A percentile compares a stretch with the other conserved stretches of the same genome.
These are phyloP conservation scores for Metschnikowia aberdeeniae DNA, from an alignment of 805 yeast genomes.

Conservation along the genomic window DNA sequence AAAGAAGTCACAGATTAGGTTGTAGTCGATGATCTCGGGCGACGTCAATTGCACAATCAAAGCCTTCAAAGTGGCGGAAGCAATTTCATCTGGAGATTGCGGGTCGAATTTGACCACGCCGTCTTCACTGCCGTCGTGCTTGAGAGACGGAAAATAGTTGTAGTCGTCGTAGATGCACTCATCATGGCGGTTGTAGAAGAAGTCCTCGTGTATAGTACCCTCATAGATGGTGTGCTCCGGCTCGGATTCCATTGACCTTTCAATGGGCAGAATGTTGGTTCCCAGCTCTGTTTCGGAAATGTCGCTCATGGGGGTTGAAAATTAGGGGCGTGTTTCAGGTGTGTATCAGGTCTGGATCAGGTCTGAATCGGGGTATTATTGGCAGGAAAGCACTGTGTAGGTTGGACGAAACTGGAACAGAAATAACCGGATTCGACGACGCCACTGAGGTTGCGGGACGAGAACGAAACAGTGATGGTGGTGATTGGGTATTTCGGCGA, in stretches of 20 bases:
- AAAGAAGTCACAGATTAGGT: slow-evolving; percentile 78
- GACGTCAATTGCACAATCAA: slow-evolving; percentile 62
- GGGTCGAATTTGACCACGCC: slow-evolving; percentile 34
- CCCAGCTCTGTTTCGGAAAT: background rate
- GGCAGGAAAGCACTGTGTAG: too few species aligned
- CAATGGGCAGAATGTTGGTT: background rate
- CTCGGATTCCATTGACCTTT: background rate
- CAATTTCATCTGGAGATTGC: slow-evolving; percentile 28
- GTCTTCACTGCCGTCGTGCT: slow-evolving; percentile 9
- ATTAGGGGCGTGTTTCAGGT: slow-evolving; percentile 1
- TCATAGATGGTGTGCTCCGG: slow-evolving; percentile 10
- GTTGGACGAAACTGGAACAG: too few species aligned
- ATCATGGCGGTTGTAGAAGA: slow-evolving; percentile 33
- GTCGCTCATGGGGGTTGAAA: background rate
- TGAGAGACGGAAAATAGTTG: slow-evolving; percentile 30
- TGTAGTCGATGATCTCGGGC: slow-evolving; percentile 72
- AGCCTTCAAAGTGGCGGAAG: slow-evolving; percentile 40
- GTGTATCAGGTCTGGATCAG: background rate
- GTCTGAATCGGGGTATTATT: background rate
- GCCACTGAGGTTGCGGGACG: too few species aligned
- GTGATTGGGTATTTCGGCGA: too few species aligned
- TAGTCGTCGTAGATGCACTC: slow-evolving; percentile 38
- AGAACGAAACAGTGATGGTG: too few species aligned
- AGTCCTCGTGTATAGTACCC: slow-evolving; percentile 10
- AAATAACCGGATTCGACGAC: too few species aligned